phyloP scores from a whole-genome alignment of 164 flowering plant species.

The Berberis vulgaris region DNA sequence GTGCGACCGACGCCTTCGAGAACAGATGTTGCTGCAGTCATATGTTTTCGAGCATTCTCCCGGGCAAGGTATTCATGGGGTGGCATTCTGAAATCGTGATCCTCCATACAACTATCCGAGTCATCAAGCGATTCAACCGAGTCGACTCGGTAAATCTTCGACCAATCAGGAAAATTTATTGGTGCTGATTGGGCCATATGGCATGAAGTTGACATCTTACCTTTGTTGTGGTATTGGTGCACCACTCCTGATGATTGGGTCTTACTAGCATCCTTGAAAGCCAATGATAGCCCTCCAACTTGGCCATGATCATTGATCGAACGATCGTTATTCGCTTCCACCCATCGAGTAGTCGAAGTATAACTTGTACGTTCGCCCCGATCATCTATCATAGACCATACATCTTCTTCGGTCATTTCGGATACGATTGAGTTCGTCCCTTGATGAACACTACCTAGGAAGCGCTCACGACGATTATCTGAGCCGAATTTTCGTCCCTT shows the following conservation, averaged over 20 bases:
- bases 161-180: constrained; percentile 79
- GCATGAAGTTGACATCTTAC: constrained; percentile 25
- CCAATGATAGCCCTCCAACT: constrained; percentile 70
- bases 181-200: constrained; percentile 70
- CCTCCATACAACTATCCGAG: constrained; percentile 32
- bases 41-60: constrained; percentile 30
- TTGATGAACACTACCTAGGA: constrained; percentile 1
- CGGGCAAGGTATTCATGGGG: constrained; percentile 92
- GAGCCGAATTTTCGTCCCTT: constrained; percentile 17
- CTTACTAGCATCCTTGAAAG: constrained; percentile 34
- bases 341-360: not conserved
- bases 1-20: constrained; percentile 90
- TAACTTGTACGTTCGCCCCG: not conserved
- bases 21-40: constrained; percentile 29
- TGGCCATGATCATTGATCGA: constrained; percentile 12
- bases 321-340: too few relatives aligned
- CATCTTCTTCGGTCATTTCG: constrained; percentile 22
- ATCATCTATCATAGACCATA: constrained; percentile 16
- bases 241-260: constrained; percentile 5
- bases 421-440: constrained; percentile 2
- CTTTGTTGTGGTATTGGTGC: constrained; percentile 16
- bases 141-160: constrained; percentile 52
- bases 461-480: constrained; percentile 7
- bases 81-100: constrained; percentile 46
- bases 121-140: constrained; percentile 62